phyloP scores from a whole-genome alignment of 306 rosid species.

The Prinsepia uniflora region DNA sequence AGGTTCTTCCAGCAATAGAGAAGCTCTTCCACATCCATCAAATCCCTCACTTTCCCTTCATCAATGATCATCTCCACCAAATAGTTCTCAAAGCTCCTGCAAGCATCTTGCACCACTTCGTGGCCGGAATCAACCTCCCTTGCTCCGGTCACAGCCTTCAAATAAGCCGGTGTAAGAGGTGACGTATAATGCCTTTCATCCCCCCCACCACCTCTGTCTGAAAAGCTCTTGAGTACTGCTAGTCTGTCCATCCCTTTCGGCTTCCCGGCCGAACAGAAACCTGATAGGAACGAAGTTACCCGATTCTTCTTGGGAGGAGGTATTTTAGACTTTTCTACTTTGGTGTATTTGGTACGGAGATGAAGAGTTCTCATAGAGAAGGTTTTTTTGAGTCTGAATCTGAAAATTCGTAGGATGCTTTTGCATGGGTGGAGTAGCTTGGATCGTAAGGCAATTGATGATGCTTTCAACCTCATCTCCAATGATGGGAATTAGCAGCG shows the following conservation, averaged over 20 bases:
- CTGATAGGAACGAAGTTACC: conserved; percentile 35
- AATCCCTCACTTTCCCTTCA: conserved; percentile 71
- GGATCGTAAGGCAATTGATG: conserved; percentile 58
- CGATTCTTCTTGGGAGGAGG: conserved; percentile 25
- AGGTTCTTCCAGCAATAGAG: conserved; percentile 79
- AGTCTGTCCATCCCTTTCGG: conserved; percentile 23
- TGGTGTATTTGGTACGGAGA: conserved; percentile 17
- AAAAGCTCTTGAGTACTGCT: conserved; percentile 24
- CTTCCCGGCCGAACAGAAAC: conserved; percentile 38
- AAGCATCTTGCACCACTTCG: conserved; percentile 68
- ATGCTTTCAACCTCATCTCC: conserved; percentile 61
- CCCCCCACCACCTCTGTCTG: conserved; percentile 20
- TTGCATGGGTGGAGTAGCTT: conserved; percentile 71
- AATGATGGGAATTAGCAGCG: conserved; percentile 35
- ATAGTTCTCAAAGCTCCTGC: conserved; percentile 86
- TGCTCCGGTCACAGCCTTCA: conserved; percentile 19
- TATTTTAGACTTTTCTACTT: conserved; percentile 3
- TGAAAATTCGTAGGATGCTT: conserved; percentile 45
- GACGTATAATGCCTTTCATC: conserved; percentile 34
- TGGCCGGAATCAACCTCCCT: conserved; percentile 16
- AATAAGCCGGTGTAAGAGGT: conserved; percentile 47
- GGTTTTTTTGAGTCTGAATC: conserved; percentile 50
- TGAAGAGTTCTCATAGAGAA: conserved; percentile 40
- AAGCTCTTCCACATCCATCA: conserved; percentile 85
- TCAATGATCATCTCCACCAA: conserved; percentile 84